A percentile compares a stretch with the other conserved stretches of the same genome.
These are phyloP conservation scores for Mucor sp. DNA, from an alignment of 371 early-diverging fungal species.

Conservation along the genomic window DNA sequence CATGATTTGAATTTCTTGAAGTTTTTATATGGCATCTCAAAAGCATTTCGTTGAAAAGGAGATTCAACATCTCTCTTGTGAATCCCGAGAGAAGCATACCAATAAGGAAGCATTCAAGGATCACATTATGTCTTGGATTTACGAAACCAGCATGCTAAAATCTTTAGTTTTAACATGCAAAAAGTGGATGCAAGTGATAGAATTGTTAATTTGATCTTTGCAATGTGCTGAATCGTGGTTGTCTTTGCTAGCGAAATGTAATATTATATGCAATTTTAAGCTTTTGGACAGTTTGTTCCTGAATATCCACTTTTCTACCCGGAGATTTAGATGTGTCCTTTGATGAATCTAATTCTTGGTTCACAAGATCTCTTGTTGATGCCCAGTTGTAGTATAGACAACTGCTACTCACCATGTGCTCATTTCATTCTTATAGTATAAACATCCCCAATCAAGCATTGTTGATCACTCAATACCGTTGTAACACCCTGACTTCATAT, in stretches of 20 bases:
- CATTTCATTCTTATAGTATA: background rate
- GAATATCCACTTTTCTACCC: background rate
- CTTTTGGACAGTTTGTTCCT: background rate
- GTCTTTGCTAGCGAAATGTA: background rate
- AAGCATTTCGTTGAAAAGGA: background rate
- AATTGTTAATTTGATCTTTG: background rate
- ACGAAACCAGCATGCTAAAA: background rate
- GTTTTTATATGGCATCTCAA: background rate
- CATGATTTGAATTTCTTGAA: background rate
- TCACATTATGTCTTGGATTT: background rate
- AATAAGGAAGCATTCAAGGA: background rate
- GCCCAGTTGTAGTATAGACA: background rate
- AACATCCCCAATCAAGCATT: background rate
- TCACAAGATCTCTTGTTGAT: background rate
- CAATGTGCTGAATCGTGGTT: background rate
- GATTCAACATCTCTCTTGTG: background rate
- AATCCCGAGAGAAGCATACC: background rate
- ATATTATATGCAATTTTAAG: background rate
- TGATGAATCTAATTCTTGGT: background rate
- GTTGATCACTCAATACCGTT: background rate
- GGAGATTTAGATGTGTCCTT: background rate
- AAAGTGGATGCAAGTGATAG: background rate
- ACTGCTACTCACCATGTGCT: background rate
- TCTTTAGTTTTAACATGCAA: background rate
- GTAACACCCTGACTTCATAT: background rate